These are phyloP conservation scores for Kernera saxatilis DNA, from an alignment of 345 rosid species.

Conservation along the genomic window DNA sequence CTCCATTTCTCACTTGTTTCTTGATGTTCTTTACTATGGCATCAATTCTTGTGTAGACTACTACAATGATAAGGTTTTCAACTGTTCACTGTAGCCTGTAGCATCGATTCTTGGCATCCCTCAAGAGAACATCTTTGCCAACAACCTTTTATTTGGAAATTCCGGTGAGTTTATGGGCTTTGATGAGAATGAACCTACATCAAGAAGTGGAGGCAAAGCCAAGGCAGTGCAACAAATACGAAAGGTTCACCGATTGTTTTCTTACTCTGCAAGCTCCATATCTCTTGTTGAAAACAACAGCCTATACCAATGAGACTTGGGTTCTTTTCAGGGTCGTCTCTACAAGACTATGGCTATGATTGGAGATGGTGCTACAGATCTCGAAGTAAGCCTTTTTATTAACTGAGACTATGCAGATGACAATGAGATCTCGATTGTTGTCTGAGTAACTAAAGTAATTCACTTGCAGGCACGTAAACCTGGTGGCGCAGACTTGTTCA, in stretches of 20 bases:
- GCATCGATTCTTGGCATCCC: constrained; percentile 87
- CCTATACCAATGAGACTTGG: constrained; percentile 10
- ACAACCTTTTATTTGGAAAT: constrained; percentile 63
- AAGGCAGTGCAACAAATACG: constrained; percentile 80
- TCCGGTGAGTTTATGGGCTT: constrained; percentile 78
- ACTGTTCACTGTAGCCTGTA: constrained; percentile 52
- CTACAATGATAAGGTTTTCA: not conserved
- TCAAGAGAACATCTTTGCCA: constrained; percentile 75
- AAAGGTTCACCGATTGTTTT: constrained; percentile 40
- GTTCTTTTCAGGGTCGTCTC: constrained; percentile 48
- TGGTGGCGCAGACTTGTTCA: constrained; percentile 85
- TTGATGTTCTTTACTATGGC: not conserved
- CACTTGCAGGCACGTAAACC: constrained; percentile 64
- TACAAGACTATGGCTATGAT: constrained; percentile 82
- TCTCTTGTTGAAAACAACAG: constrained; percentile 4
- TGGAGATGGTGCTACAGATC: constrained; percentile 99
- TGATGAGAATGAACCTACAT: constrained; percentile 83
- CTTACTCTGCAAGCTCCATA: not conserved
- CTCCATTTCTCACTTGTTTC: not conserved
- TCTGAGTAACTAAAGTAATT: not conserved
- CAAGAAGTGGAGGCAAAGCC: constrained; percentile 97
- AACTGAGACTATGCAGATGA: not conserved
- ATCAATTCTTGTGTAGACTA: constrained; percentile 1
- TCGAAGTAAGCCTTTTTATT: constrained; percentile 50
- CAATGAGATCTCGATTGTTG: not conserved